phyloP scores from a whole-genome alignment of 1,284 basidiomycete species.

The Rhodotorula glutinis region DNA sequence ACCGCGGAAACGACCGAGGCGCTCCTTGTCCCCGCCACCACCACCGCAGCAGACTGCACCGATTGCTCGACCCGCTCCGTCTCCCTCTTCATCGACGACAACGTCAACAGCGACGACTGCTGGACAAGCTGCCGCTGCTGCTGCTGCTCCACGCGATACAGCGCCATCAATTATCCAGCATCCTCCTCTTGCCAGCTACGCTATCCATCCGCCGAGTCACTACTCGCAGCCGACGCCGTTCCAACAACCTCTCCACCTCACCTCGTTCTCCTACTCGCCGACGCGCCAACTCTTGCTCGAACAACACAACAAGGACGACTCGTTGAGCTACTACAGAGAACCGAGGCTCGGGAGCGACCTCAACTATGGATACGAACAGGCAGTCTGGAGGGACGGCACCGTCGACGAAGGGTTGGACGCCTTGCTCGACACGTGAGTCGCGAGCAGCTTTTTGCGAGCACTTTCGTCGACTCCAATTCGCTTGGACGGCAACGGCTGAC shows the following conservation, averaged over 20 bases:
- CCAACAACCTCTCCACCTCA: constrained; percentile 61
- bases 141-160: neutral
- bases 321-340: constrained; percentile 64
- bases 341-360: constrained; percentile 56
- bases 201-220: constrained; percentile 9
- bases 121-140: neutral
- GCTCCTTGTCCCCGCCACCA: too few species aligned
- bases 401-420: constrained; percentile 45
- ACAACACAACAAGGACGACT: constrained; percentile 52
- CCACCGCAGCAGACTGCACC: too few species aligned
- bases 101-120: too few species aligned
- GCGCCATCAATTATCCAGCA: neutral
- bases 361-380: constrained; percentile 54
- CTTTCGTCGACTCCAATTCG: neutral
- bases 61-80: too few species aligned
- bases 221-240: constrained; percentile 52
- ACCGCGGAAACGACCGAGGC: constrained; percentile 3
- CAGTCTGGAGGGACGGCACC: constrained; percentile 64
- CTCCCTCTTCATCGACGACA: too few species aligned
- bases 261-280: constrained; percentile 63
- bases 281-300: constrained; percentile 45
- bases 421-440: constrained; percentile 37
- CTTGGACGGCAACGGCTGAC: neutral
- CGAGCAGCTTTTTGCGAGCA: too few species aligned
- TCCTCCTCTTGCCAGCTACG: neutral